Percentiles rank a stretch among this genome's conserved stretches.
phyloP scores from a whole-genome alignment of 202 grass and related monocot species.

The Panicum virgatum region DNA sequence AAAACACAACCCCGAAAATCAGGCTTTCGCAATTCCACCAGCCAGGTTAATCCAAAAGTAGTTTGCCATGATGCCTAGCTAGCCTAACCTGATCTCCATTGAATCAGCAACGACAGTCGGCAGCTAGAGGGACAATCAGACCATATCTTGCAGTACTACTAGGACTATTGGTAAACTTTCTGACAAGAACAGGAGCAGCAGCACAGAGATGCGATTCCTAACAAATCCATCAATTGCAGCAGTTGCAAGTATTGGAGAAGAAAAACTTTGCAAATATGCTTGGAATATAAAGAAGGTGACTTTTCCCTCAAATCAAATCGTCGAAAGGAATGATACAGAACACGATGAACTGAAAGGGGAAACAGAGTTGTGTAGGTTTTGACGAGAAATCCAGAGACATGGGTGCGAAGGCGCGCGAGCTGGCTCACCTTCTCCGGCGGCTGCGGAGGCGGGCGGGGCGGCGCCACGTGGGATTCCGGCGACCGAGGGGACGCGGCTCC shows the following conservation, averaged over 20 bases:
- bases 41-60: conserved; percentile 13
- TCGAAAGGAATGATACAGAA: neutral
- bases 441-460: conserved; percentile 32
- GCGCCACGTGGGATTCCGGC: conserved; percentile 44
- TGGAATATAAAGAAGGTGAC: neutral
- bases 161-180: neutral
- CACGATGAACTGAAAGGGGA: conserved; percentile 3
- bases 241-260: neutral
- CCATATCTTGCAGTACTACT: neutral
- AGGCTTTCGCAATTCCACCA: neutral
- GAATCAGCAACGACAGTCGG: neutral
- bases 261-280: neutral
- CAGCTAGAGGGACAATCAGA: neutral
- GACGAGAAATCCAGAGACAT: neutral
- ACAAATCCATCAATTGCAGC: conserved; percentile 1
- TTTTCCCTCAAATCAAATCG: conserved; percentile 13
- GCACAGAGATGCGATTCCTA: neutral
- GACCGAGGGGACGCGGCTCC: conserved; percentile 27
- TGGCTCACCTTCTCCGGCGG: conserved; percentile 40
- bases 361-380: conserved; percentile 1
- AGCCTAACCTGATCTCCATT: conserved; percentile 4
- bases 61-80: neutral
- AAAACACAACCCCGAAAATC: neutral
- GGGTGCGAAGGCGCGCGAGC: neutral
- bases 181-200: neutral